These are phyloP conservation scores for Monocercomonoides exilis DNA, from an alignment of 78 protist species.

Conservation along the genomic window DNA sequence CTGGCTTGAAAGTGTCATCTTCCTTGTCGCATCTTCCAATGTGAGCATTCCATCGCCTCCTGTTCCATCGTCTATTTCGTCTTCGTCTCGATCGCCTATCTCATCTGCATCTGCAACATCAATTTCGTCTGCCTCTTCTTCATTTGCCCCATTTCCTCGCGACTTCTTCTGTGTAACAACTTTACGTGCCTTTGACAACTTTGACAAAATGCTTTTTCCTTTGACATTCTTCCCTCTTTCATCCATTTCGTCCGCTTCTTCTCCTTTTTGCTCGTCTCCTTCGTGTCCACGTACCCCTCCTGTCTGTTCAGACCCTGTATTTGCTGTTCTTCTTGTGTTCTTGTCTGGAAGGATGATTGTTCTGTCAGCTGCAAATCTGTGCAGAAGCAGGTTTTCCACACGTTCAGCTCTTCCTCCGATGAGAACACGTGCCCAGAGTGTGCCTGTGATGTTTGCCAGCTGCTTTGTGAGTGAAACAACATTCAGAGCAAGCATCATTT, in stretches of 20 bases:
- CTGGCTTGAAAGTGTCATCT: neutral
- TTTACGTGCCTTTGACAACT: no score
- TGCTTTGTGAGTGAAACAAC: slow-evolving; percentile 84
- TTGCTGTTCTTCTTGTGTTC: neutral
- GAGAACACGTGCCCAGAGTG: slow-evolving; percentile 46
- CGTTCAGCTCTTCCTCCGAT: slow-evolving; percentile 87
- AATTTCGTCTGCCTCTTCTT: neutral
- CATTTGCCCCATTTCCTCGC: no score
- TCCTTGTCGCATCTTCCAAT: neutral
- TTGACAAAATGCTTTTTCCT: no score
- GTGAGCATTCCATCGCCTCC: no score
- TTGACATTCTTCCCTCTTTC: no score
- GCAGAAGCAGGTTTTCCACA: slow-evolving; percentile 83
- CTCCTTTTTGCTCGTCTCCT: neutral
- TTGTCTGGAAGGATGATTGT: slow-evolving; percentile 4
- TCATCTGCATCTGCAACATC: neutral
- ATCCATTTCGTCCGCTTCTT: neutral
- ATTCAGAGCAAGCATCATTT: slow-evolving; percentile 54
- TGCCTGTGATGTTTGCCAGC: slow-evolving; percentile 58
- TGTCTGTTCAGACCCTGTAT: neutral
- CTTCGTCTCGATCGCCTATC: neutral
- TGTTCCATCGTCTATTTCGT: neutral
- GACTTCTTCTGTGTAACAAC: no score
- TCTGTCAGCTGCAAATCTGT: slow-evolving; percentile 65
- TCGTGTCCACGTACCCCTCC: neutral